phyloP scores from a whole-genome alignment of 768 basidiomycete species.

The Saitozyma podzolica region DNA sequence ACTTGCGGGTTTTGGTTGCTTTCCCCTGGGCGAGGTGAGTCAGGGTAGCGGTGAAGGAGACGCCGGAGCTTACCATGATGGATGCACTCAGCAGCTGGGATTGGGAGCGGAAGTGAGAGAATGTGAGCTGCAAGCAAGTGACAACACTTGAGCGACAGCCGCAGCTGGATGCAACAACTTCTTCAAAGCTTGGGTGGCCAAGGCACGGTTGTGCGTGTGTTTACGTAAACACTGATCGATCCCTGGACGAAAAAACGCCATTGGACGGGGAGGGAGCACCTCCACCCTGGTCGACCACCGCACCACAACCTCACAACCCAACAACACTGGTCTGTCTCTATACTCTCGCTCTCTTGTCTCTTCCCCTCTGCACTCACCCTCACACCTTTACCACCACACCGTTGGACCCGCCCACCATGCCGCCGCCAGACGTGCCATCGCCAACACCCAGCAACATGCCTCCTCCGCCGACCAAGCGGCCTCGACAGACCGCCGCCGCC shows the following conservation, averaged over 20 bases:
- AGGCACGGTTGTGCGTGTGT: background rate
- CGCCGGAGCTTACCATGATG: background rate
- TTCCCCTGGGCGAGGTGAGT: constrained; percentile 64
- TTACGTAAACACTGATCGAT: background rate
- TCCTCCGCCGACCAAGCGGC: constrained; percentile 28
- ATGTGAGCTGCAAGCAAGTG: background rate
- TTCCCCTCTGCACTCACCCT: background rate
- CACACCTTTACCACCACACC: background rate
- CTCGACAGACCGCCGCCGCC: constrained; percentile 17
- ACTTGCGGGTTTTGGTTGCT: constrained; percentile 91
- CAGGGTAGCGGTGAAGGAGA: background rate
- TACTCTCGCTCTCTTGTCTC: background rate
- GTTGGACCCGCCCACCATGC: constrained; percentile 1
- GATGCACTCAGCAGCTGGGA: background rate
- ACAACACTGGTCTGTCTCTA: background rate
- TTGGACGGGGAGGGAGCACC: background rate
- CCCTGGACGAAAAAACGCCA: background rate
- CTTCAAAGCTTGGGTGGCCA: background rate
- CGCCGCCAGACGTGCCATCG: constrained; percentile 17
- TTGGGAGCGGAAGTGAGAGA: background rate
- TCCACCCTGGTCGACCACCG: background rate
- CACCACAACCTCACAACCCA: background rate
- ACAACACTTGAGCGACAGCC: no score
- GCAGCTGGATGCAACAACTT: background rate
- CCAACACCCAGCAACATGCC: constrained; percentile 25